These are phyloP conservation scores for Raffaelea arxii DNA, from an alignment of 2,329 filamentous ascomycete species.

Conservation along the genomic window DNA sequence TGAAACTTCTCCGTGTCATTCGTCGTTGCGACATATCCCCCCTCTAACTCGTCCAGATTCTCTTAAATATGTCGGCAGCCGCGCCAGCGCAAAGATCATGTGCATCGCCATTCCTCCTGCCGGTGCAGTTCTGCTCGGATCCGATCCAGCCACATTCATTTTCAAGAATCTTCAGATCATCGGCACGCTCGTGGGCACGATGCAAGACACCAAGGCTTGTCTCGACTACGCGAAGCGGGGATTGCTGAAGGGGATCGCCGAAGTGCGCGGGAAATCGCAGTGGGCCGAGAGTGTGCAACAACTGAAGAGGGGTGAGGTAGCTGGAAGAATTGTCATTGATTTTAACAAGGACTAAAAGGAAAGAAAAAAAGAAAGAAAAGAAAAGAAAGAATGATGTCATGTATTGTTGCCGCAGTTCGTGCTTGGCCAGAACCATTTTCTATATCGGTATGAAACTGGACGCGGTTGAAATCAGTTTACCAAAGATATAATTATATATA, in stretches of 20 bases:
- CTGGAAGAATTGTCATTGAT: not conserved
- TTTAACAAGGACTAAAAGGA: conserved; percentile 2
- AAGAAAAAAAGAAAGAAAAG: no score
- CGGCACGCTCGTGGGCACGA: conserved; percentile 2
- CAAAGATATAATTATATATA: no score
- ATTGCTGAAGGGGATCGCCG: conserved; percentile 1
- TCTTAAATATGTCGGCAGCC: conserved; percentile 1
- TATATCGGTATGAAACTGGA: no score
- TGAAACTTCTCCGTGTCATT: not conserved
- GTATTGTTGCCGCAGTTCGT: no score
- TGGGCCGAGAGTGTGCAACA: conserved; percentile 2
- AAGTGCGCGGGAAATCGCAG: conserved; percentile 1
- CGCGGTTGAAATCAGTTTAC: no score
- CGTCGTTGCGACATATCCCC: not conserved
- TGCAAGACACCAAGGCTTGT: conserved; percentile 1
- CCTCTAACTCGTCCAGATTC: not conserved
- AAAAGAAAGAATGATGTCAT: no score
- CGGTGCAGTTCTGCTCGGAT: not conserved
- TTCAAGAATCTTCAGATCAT: conserved; percentile 1
- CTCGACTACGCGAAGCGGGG: conserved; percentile 3
- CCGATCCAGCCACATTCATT: not conserved
- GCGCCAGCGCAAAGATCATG: conserved; percentile 2
- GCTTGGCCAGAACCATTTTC: no score
- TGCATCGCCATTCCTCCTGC: conserved; percentile 2
- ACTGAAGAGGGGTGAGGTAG: conserved; percentile 1